Conservation (phyloP, 768 basidiomycete genomes). For the Hypholoma fasciculare region DNA sequence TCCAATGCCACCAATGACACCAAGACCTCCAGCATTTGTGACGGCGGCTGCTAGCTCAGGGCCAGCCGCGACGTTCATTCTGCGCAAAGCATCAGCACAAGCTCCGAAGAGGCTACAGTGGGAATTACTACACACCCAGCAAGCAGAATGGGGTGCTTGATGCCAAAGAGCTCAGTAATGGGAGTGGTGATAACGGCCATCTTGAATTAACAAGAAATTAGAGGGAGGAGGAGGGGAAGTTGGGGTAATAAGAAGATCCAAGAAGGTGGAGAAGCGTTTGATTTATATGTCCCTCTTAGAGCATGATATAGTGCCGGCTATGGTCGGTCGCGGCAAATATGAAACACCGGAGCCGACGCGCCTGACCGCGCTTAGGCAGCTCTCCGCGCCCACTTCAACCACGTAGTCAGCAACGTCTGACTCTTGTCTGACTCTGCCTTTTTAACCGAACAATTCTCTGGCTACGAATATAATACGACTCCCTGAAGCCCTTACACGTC, state of each 20-base stretch:
- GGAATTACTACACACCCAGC: conserved; percentile 51
- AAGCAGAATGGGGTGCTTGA: conserved; percentile 85
- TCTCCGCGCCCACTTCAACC: not conserved
- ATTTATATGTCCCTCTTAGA: conserved; percentile 15
- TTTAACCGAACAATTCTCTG: not conserved
- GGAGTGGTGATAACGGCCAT: conserved; percentile 78
- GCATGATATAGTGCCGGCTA: conserved; percentile 9
- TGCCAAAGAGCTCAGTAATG: conserved; percentile 86
- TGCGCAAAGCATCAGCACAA: conserved; percentile 24
- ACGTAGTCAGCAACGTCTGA: not conserved
- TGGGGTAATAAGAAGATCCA: not conserved
- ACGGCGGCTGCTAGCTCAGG: conserved; percentile 92
- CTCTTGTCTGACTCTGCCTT: too few species aligned
- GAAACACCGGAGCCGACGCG: conserved; percentile 1
- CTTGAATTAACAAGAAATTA: conserved; percentile 1
- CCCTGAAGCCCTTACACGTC: too few species aligned
- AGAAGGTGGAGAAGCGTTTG: not conserved
- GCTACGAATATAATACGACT: too few species aligned
- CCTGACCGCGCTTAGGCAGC: not conserved
- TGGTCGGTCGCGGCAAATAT: not conserved
- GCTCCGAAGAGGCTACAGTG: not conserved
- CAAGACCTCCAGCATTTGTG: conserved; percentile 90
- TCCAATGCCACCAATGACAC: conserved; percentile 89
- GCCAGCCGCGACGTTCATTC: conserved; percentile 47
- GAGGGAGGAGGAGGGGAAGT: conserved; percentile 3